These are phyloP conservation scores for Sporothrix mexicana DNA, from an alignment of 2,329 filamentous ascomycete species.

Conservation along the genomic window DNA sequence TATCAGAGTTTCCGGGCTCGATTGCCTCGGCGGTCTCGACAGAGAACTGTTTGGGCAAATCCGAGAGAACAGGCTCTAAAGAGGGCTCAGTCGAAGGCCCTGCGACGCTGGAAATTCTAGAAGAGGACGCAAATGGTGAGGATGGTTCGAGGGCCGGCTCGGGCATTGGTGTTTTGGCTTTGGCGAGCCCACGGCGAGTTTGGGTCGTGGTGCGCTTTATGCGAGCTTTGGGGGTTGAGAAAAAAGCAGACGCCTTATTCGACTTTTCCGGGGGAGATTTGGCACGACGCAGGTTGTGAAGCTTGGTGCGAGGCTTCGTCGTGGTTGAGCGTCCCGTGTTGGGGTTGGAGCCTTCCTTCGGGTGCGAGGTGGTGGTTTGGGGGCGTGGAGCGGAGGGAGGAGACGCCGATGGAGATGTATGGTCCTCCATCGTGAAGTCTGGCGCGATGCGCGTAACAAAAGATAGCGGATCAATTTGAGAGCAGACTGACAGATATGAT, in stretches of 20 bases:
- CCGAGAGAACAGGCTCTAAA: not conserved
- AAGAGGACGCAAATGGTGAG: slow-evolving; percentile 6
- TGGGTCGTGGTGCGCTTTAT: not conserved
- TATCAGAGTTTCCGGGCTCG: not conserved
- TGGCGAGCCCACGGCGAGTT: not conserved
- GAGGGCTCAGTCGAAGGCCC: not conserved
- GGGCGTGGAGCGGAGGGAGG: not conserved
- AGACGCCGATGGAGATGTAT: slow-evolving; percentile 12
- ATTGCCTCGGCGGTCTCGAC: not conserved
- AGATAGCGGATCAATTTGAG: slow-evolving; percentile 11
- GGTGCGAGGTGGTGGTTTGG: not conserved
- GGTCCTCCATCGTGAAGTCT: not conserved
- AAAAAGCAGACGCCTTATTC: not conserved
- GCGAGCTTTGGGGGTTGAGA: not conserved
- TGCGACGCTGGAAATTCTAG: not conserved
- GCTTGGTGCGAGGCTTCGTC: not conserved
- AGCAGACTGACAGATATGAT: not conserved
- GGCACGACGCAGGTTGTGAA: not conserved
- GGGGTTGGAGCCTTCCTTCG: not conserved
- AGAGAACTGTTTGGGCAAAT: not conserved
- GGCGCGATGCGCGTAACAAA: slow-evolving; percentile 21
- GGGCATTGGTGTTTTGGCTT: slow-evolving; percentile 30
- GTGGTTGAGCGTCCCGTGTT: not conserved
- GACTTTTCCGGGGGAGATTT: not conserved
- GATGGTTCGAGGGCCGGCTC: slow-evolving; percentile 7